Evolutionary conservation across 1,139 yeast species (phyloP), one percentile per base, ranked within the genome.

Genomic region (Casaregolazyma suthepensis): DNA sequence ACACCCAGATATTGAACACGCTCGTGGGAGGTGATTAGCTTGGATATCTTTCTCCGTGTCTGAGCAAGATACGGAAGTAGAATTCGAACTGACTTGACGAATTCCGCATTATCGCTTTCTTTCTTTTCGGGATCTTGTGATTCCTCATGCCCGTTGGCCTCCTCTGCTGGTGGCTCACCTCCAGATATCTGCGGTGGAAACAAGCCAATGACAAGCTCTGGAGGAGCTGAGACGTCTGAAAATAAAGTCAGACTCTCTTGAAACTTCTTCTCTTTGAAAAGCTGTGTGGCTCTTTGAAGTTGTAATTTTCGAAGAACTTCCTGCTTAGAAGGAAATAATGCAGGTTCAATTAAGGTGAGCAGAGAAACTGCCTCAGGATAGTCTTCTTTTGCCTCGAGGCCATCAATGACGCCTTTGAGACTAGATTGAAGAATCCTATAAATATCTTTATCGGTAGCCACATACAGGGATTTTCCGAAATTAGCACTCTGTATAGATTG

Each of bases 191-290:
- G 58, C 52, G 0, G 15, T 13, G 87, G 85, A 52, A 75, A 74
- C 22, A 79, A 66, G 1, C 64, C 57, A 2, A 82, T 68, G 0
- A 83, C 80, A 4, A 69, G 62, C 26, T 75, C 71, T 0, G 88
- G 88, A 1, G 83, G 77, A 0, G 87, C 85, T 61, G 83, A 71
- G 51, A 75, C 80, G 38, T 76, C 77, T 2, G 77, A 74, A 54
- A 83, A 81, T 18, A 76, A 61, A 19, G 70, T 62, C 60, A 81
- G 68, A 0, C 84, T 75, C n/a, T 65, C 62, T 12, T 66, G 68
- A 52, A 68, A 73, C 5, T 71, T 59, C 12, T 65, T 66, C 2
- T 63, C 56, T 1, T 63, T 53, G 56, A 80, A 71, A 18, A 76
- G 59, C 3, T 63, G 60, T 3, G 66, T 61, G 0, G 79, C 85